Percentiles rank a stretch among this genome's conserved stretches.
phyloP scores from a whole-genome alignment of 2,329 filamentous ascomycete genomes.

The Talaromyces sp. region DNA sequence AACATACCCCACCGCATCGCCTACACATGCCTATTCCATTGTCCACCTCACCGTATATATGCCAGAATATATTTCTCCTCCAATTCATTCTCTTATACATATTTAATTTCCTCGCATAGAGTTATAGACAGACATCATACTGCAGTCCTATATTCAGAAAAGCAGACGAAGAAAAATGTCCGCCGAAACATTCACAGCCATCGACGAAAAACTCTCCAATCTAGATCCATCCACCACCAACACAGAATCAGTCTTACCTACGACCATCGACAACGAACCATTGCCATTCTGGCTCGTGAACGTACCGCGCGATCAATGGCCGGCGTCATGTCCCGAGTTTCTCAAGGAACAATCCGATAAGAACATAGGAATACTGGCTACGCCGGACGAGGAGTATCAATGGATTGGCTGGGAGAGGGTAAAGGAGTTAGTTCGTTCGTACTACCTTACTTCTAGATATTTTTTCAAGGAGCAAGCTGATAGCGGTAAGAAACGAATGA shows the following conservation, averaged over 20 bases:
- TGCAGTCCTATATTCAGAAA: not conserved
- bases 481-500: slow-evolving; percentile 55
- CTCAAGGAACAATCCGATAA: slow-evolving; percentile 63
- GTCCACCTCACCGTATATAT: not conserved
- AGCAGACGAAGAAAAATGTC: slow-evolving; percentile 13
- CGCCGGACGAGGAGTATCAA: slow-evolving; percentile 64
- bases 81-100: not conserved
- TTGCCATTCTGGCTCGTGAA: slow-evolving; percentile 82
- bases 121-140: not conserved
- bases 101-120: not conserved
- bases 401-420: slow-evolving; percentile 69
- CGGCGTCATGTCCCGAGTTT: slow-evolving; percentile 67
- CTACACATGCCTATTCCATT: not conserved
- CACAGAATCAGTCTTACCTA: slow-evolving; percentile 3
- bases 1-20: slow-evolving; percentile 1
- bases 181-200: slow-evolving; percentile 25
- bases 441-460: not conserved
- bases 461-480: not conserved
- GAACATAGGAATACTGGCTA: slow-evolving; percentile 67
- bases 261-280: slow-evolving; percentile 17
- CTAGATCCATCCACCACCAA: not conserved
- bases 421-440: slow-evolving; percentile 55
- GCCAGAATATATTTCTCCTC: not conserved
- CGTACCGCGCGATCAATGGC: slow-evolving; percentile 60
- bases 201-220: slow-evolving; percentile 23